These are phyloP conservation scores for Monilinia fructicola DNA, from an alignment of 2,329 filamentous ascomycete species.

Conservation along the genomic window DNA sequence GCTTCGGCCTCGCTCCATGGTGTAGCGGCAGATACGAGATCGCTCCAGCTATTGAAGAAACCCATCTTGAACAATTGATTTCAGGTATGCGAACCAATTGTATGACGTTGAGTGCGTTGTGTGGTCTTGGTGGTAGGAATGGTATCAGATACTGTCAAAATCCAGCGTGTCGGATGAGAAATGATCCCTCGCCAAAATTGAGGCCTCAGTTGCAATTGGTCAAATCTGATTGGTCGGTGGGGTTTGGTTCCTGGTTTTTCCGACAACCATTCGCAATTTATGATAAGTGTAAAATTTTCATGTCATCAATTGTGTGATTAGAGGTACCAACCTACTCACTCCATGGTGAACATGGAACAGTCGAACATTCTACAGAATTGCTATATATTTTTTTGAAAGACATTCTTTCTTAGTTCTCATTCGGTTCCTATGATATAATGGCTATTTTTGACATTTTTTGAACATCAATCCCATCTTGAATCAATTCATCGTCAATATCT, in stretches of 20 bases:
- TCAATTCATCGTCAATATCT: constrained; percentile 16
- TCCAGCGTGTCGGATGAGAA: constrained; percentile 25
- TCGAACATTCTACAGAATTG: too few species aligned
- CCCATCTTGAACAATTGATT: constrained; percentile 50
- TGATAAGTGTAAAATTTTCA: constrained; percentile 7
- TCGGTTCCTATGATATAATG: not conserved
- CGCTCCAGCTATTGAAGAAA: constrained; percentile 64
- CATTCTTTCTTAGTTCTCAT: not conserved
- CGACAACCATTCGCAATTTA: constrained; percentile 21
- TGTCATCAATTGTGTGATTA: not conserved
- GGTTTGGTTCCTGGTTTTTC: constrained; percentile 25
- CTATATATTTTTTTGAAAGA: too few species aligned
- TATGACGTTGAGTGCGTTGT: constrained; percentile 23
- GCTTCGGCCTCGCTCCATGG: constrained; percentile 65
- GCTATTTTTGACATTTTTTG: constrained; percentile 1
- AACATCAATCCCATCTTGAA: constrained; percentile 15
- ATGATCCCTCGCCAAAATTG: constrained; percentile 24
- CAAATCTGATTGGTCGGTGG: constrained; percentile 35
- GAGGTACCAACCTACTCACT: not conserved
- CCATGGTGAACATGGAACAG: too few species aligned
- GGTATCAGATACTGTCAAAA: constrained; percentile 19
- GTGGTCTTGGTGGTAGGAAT: constrained; percentile 18
- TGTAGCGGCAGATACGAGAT: constrained; percentile 63
- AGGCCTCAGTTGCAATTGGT: constrained; percentile 28
- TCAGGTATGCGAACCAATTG: constrained; percentile 25